A percentile compares a stretch with the other conserved stretches of the same genome.
Evolutionary conservation across 2,329 filamentous ascomycete species (phyloP).

Genomic region (Harringtonia aguacate): DNA sequence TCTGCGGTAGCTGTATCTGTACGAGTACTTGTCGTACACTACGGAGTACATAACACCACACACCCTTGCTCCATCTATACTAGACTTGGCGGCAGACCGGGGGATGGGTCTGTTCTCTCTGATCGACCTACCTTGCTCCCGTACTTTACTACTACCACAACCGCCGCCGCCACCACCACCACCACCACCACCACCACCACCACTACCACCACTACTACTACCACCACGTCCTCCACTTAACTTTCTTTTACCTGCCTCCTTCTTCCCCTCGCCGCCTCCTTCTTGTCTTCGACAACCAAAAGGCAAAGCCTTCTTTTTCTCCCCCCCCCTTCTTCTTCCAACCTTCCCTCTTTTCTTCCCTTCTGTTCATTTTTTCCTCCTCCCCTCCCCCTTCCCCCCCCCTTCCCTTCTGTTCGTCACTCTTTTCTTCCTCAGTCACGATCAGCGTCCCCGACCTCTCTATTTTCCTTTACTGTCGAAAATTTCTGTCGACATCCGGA

Average conservation of each 20-base stretch:
- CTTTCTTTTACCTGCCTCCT: constrained; percentile 12
- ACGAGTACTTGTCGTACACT: not conserved
- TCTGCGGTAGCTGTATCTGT: not conserved
- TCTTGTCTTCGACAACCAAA: constrained; percentile 2
- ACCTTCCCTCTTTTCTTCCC: constrained; percentile 8
- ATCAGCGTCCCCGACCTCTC: not conserved
- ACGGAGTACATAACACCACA: not conserved
- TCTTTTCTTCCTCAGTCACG: not conserved
- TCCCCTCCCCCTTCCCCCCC: constrained; percentile 6
- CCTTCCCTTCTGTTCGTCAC: not conserved
- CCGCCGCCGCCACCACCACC: not conserved
- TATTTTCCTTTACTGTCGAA: not conserved
- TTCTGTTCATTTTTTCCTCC: constrained; percentile 11
- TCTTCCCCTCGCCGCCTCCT: constrained; percentile 6
- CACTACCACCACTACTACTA: constrained; percentile 5
- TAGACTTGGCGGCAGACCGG: constrained; percentile 11
- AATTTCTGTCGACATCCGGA: too few relatives aligned
- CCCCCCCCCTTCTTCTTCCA: constrained; percentile 10
- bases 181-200: constrained; percentile 4
- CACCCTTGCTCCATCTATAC: constrained; percentile 4
- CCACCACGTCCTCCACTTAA: constrained; percentile 5
- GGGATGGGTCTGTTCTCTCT: constrained; percentile 11
- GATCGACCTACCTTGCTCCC: constrained; percentile 10
- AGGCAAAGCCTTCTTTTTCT: constrained; percentile 9
- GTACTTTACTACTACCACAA: constrained; percentile 5